Conservation (phyloP, 2,329 filamentous ascomycete species). For the Alternaria arbusti region DNA sequence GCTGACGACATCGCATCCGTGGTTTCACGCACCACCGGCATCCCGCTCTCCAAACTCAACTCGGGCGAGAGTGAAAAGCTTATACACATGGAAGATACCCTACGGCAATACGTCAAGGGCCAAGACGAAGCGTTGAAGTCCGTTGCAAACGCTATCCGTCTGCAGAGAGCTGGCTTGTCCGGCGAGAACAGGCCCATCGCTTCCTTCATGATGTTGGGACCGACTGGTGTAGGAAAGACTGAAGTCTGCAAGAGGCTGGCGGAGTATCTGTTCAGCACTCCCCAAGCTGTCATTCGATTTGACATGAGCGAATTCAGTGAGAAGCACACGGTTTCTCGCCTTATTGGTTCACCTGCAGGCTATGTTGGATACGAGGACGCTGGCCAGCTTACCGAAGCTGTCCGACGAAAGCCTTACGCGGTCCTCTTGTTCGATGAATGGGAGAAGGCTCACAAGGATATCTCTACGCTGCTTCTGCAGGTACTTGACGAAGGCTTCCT, state of each 20-base stretch:
- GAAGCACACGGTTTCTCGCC: slow-evolving; percentile 90
- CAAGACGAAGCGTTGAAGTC: slow-evolving; percentile 93
- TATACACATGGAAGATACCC: slow-evolving; percentile 91
- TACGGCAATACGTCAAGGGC: slow-evolving; percentile 83
- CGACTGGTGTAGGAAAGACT: slow-evolving; percentile 96
- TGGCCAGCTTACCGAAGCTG: slow-evolving; percentile 93
- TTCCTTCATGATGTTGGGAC: slow-evolving; percentile 97
- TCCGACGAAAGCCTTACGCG: slow-evolving; percentile 92
- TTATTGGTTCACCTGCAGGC: slow-evolving; percentile 91
- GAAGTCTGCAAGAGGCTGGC: slow-evolving; percentile 97
- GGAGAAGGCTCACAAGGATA: slow-evolving; percentile 95
- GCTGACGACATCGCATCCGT: slow-evolving; percentile 93
- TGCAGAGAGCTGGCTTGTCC: slow-evolving; percentile 90
- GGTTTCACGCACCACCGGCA: slow-evolving; percentile 89
- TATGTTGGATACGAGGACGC: slow-evolving; percentile 98
- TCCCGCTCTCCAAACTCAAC: slow-evolving; percentile 90
- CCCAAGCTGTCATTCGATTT: slow-evolving; percentile 88
- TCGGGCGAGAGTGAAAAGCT: slow-evolving; percentile 93
- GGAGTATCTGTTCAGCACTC: slow-evolving; percentile 89
- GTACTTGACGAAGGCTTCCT: slow-evolving; percentile 96
- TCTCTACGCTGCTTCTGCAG: slow-evolving; percentile 88
- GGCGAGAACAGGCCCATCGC: slow-evolving; percentile 91
- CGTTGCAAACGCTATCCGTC: slow-evolving; percentile 89
- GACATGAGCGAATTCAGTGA: slow-evolving; percentile 99
- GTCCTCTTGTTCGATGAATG: slow-evolving; percentile 97